A percentile compares a stretch with the other conserved stretches of the same genome.
These are phyloP conservation scores for Ceratobasidium sp. DNA, from an alignment of 1,284 basidiomycete species.

Conservation along the genomic window DNA sequence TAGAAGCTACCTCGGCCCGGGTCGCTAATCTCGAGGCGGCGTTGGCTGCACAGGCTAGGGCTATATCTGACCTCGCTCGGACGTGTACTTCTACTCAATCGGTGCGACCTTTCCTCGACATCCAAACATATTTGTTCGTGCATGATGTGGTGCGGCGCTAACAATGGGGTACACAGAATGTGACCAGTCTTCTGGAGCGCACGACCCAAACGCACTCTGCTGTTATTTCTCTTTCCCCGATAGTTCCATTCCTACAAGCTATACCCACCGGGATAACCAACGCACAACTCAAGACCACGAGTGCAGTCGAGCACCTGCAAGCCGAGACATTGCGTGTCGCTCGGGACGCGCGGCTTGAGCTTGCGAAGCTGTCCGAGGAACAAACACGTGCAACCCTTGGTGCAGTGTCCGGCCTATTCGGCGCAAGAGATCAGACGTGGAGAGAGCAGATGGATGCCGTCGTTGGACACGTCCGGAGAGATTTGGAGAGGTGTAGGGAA, in stretches of 20 bases:
- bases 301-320: neutral
- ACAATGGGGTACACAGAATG: neutral
- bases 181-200: neutral
- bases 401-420: neutral
- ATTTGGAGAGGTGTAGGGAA: slow-evolving; percentile 12
- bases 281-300: slow-evolving; percentile 1
- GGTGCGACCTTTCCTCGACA: neutral
- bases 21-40: slow-evolving; percentile 16
- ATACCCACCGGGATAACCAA: slow-evolving; percentile 26
- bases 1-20: slow-evolving; percentile 8
- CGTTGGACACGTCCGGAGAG: neutral
- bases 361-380: slow-evolving; percentile 8
- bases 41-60: slow-evolving; percentile 7
- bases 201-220: slow-evolving; percentile 11
- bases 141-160: neutral
- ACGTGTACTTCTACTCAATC: slow-evolving; percentile 9
- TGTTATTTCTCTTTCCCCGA: slow-evolving; percentile 20
- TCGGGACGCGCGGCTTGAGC: slow-evolving; percentile 1
- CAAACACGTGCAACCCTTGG: neutral
- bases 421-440: neutral
- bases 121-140: neutral
- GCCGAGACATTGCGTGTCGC: neutral
- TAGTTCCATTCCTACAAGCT: slow-evolving; percentile 6
- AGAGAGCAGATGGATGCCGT: neutral
- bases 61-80: neutral